Evolutionary conservation across 345 rosid genomes (phyloP).

Genomic region (Populus euphratica): DNA sequence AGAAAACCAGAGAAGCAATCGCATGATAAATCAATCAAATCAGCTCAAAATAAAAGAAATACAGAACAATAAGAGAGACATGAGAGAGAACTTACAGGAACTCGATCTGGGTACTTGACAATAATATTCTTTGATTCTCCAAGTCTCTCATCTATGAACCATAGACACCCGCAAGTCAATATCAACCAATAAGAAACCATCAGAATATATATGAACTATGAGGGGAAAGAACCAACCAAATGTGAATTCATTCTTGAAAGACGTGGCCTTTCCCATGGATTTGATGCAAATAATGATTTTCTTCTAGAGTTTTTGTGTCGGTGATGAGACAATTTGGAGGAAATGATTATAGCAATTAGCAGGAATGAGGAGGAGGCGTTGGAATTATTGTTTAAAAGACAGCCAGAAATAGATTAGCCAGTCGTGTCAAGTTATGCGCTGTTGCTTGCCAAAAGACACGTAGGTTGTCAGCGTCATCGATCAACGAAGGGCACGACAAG

Average conservation of each 20-base stretch:
- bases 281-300: too few species aligned
- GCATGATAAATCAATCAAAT: background rate
- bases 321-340: background rate
- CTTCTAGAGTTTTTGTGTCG: background rate
- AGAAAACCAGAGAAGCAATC: background rate
- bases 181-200: background rate
- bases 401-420: background rate
- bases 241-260: constrained; percentile 34
- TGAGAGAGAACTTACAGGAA: constrained; percentile 47
- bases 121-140: constrained; percentile 54
- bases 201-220: background rate
- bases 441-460: background rate
- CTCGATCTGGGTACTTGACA: constrained; percentile 60
- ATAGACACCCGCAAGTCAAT: background rate
- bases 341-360: background rate
- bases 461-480: background rate
- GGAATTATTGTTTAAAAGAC: background rate
- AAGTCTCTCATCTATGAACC: constrained; percentile 44
- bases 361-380: background rate
- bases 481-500: background rate
- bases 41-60: background rate
- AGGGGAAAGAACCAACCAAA: constrained; percentile 23
- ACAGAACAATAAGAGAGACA: background rate
- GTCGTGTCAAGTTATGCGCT: background rate
- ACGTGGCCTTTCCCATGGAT: constrained; percentile 34